Evolutionary conservation across 768 basidiomycete species (phyloP).

Genomic region (Tricholoma furcatifolium): DNA sequence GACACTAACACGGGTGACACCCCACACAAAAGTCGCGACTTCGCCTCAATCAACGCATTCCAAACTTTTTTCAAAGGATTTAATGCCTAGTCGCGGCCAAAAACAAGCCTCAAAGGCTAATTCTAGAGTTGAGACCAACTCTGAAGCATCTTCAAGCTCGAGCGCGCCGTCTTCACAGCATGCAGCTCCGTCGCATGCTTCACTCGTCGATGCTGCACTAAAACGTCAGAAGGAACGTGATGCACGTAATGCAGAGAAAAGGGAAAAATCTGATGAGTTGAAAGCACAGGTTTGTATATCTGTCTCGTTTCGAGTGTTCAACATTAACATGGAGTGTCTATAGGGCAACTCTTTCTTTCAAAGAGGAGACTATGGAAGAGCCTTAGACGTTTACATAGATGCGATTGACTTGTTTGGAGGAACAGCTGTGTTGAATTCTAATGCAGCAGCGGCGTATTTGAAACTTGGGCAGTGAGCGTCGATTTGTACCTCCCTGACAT

Average conservation of each 20-base stretch:
- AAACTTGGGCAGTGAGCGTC: slow-evolving; percentile 31
- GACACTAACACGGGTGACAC: no score
- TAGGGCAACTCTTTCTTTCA: slow-evolving; percentile 34
- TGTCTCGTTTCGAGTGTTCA: background rate
- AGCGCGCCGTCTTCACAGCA: background rate
- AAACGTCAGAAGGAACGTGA: slow-evolving; percentile 8
- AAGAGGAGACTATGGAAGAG: slow-evolving; percentile 28
- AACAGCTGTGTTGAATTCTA: slow-evolving; percentile 32
- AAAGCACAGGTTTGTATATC: slow-evolving; percentile 11
- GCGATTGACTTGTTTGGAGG: slow-evolving; percentile 30
- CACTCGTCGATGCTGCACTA: slow-evolving; percentile 3
- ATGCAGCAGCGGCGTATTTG: slow-evolving; percentile 34
- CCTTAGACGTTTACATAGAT: slow-evolving; percentile 24
- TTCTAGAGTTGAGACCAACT: background rate
- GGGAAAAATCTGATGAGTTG: background rate
- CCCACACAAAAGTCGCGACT: no score
- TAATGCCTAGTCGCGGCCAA: slow-evolving; percentile 9
- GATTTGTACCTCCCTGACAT: background rate
- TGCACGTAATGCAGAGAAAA: slow-evolving; percentile 5
- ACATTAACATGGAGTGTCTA: background rate
- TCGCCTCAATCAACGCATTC: background rate
- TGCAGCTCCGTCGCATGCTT: slow-evolving; percentile 4
- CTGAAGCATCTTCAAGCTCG: background rate
- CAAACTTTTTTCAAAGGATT: background rate
- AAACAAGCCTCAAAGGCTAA: slow-evolving; percentile 3